phyloP scores from a whole-genome alignment of 1,284 basidiomycete species.

The Trichosporon sp. region DNA sequence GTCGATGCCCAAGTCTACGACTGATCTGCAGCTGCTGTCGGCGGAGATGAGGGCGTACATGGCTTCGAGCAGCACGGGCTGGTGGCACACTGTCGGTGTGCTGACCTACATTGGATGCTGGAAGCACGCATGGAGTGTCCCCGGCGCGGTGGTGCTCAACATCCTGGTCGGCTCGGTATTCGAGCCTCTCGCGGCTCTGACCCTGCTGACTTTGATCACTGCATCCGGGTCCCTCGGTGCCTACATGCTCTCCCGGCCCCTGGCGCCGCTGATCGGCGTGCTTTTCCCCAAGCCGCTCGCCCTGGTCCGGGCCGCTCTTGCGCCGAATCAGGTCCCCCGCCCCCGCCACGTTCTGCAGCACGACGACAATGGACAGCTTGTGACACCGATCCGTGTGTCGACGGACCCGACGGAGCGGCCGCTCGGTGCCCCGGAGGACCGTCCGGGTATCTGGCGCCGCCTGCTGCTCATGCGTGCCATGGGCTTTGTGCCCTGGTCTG shows the following conservation, averaged over 20 bases:
- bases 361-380: conserved; percentile 31
- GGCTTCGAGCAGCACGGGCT: conserved; percentile 37
- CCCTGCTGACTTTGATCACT: conserved; percentile 72
- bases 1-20: conserved; percentile 45
- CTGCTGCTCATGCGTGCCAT: conserved; percentile 76
- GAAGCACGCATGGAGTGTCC: conserved; percentile 93
- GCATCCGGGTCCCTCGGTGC: conserved; percentile 76
- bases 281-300: conserved; percentile 76
- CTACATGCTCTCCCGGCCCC: conserved; percentile 69
- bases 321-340: conserved; percentile 29
- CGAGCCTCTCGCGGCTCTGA: conserved; percentile 68
- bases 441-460: conserved; percentile 66
- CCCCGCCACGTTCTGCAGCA: background rate
- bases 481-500: conserved; percentile 87
- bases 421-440: conserved; percentile 24
- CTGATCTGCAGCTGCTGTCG: conserved; percentile 47
- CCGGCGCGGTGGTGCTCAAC: conserved; percentile 86
- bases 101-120: conserved; percentile 77
- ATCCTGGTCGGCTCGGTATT: conserved; percentile 82
- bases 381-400: conserved; percentile 40
- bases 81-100: conserved; percentile 58
- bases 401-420: conserved; percentile 25
- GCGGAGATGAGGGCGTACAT: conserved; percentile 47
- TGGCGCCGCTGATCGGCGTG: conserved; percentile 71
- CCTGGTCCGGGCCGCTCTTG: conserved; percentile 52